These are phyloP conservation scores for Aureobasidium pullulans DNA, from an alignment of 2,329 filamentous ascomycete genomes.

Conservation along the genomic window DNA sequence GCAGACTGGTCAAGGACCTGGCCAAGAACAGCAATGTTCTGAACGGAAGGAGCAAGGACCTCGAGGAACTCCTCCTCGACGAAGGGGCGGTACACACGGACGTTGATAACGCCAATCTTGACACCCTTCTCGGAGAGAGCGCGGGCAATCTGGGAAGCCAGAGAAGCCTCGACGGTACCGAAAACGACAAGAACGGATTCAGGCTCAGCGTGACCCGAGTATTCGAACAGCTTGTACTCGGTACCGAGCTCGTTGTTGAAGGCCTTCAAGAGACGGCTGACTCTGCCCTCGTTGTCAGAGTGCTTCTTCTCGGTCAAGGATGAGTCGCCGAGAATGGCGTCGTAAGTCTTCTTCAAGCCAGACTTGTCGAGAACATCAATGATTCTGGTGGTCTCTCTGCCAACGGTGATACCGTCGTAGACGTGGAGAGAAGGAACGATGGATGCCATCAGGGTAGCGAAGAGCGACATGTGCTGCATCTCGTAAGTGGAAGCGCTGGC, in stretches of 20 bases:
- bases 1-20: slow-evolving; percentile 71
- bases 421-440: slow-evolving; percentile 78
- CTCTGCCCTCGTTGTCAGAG: slow-evolving; percentile 63
- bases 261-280: slow-evolving; percentile 60
- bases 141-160: slow-evolving; percentile 72
- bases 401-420: slow-evolving; percentile 79
- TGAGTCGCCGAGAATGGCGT: slow-evolving; percentile 55
- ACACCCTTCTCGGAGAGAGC: slow-evolving; percentile 64
- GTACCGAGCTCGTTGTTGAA: slow-evolving; percentile 92
- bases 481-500: slow-evolving; percentile 83
- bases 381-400: slow-evolving; percentile 72
- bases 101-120: slow-evolving; percentile 81
- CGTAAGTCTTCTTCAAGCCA: slow-evolving; percentile 62
- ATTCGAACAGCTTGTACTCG: slow-evolving; percentile 88
- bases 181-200: slow-evolving; percentile 86
- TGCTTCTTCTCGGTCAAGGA: slow-evolving; percentile 60
- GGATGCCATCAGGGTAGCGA: slow-evolving; percentile 72
- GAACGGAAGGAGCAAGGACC: slow-evolving; percentile 65
- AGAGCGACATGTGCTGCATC: slow-evolving; percentile 89
- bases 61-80: slow-evolving; percentile 89
- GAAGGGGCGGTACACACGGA: slow-evolving; percentile 91
- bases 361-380: slow-evolving; percentile 72
- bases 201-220: slow-evolving; percentile 72
- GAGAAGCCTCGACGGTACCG: slow-evolving; percentile 80
- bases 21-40: slow-evolving; percentile 75